A percentile compares a stretch with the other conserved stretches of the same genome.
These are phyloP conservation scores for Cyberlindnera mrakii DNA, from an alignment of 805 yeast genomes.

Conservation along the genomic window DNA sequence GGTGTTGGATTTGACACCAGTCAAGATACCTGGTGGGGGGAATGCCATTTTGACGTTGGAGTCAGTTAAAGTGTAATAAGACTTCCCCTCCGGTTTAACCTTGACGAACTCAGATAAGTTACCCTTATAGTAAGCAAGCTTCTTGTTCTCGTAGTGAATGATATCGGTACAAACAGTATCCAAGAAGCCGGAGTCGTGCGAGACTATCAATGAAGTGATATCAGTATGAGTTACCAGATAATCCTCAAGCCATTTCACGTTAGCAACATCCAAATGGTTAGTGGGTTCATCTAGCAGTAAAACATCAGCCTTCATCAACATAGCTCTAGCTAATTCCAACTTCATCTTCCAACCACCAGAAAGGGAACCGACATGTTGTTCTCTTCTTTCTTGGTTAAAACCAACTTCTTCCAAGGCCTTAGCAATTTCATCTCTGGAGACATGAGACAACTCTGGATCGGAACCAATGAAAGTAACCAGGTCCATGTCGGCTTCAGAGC, in stretches of 20 bases:
- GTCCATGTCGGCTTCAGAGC: slow-evolving; percentile 87
- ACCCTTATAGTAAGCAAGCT: slow-evolving; percentile 93
- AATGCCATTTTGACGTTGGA: slow-evolving; percentile 92
- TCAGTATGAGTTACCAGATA: slow-evolving; percentile 76
- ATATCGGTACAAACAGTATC: slow-evolving; percentile 96
- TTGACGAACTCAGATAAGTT: slow-evolving; percentile 88
- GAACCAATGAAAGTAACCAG: slow-evolving; percentile 81
- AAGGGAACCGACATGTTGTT: slow-evolving; percentile 86
- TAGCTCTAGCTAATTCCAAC: slow-evolving; percentile 96
- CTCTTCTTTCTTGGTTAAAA: slow-evolving; percentile 83
- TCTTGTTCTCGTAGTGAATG: slow-evolving; percentile 92
- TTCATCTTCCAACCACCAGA: slow-evolving; percentile 99
- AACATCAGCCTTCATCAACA: slow-evolving; percentile 96
- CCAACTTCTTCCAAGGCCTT: slow-evolving; percentile 80
- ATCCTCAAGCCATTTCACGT: slow-evolving; percentile 91
- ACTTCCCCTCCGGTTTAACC: slow-evolving; percentile 91
- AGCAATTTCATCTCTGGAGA: slow-evolving; percentile 66
- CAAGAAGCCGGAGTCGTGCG: slow-evolving; percentile 96
- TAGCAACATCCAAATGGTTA: slow-evolving; percentile 91
- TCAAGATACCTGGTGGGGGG: slow-evolving; percentile 96
- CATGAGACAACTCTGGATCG: slow-evolving; percentile 71
- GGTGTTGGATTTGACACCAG: slow-evolving; percentile 95
- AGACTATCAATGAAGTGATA: slow-evolving; percentile 90
- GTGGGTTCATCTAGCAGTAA: slow-evolving; percentile 96
- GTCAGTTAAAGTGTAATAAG: slow-evolving; percentile 91